Percentiles rank a stretch among this genome's conserved stretches.
These are phyloP conservation scores for Trichoderma erinaceum DNA, from an alignment of 495 filamentous ascomycete genomes.

Conservation along the genomic window DNA sequence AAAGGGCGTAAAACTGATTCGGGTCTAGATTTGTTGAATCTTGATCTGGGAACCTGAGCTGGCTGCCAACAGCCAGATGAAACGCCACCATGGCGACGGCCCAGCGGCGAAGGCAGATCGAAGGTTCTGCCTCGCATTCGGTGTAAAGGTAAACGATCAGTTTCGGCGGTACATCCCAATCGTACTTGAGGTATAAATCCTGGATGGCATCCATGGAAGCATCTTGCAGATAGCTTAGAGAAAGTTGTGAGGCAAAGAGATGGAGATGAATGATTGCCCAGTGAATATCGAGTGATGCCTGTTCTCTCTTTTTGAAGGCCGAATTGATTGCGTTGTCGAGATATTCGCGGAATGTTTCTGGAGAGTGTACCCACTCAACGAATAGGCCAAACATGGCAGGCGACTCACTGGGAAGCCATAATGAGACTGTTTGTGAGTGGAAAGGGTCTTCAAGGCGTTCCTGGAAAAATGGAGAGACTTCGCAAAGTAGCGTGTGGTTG, in stretches of 20 bases:
- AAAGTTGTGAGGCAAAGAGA: conserved; percentile 40
- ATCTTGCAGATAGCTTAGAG: conserved; percentile 38
- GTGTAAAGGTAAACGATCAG: conserved; percentile 41
- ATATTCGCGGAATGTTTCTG: conserved; percentile 29
- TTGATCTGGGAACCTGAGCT: background rate
- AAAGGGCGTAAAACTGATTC: conserved; percentile 30
- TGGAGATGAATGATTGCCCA: conserved; percentile 41
- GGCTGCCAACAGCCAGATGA: conserved; percentile 28
- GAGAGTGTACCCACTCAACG: conserved; percentile 39
- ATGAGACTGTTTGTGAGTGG: conserved; percentile 19
- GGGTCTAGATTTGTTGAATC: background rate
- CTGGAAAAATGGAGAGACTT: conserved; percentile 36
- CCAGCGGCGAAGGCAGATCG: conserved; percentile 41
- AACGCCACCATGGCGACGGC: conserved; percentile 45
- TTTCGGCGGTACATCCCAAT: conserved; percentile 41
- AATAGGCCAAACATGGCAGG: conserved; percentile 44
- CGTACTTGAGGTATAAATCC: conserved; percentile 43
- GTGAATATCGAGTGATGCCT: conserved; percentile 25
- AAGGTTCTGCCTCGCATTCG: conserved; percentile 35
- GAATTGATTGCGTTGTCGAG: conserved; percentile 33
- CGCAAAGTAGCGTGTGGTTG: conserved; percentile 34
- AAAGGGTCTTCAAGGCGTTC: conserved; percentile 25
- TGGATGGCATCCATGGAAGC: conserved; percentile 44
- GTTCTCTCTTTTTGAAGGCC: conserved; percentile 18
- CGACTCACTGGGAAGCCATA: conserved; percentile 37